phyloP scores from a whole-genome alignment of 257 asterid genomes.

The Vinca minor region DNA sequence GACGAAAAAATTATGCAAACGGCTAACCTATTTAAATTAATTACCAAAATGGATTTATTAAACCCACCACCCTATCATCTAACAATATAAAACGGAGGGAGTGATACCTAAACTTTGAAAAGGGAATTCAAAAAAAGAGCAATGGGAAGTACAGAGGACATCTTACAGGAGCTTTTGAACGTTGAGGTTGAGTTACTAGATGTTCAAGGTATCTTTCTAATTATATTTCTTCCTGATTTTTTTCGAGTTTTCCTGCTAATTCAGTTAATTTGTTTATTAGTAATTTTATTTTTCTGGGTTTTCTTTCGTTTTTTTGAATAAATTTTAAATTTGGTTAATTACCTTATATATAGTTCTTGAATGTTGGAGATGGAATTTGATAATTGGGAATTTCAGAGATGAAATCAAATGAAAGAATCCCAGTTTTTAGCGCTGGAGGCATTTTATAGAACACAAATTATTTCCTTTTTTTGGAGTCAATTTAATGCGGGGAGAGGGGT shows the following conservation, averaged over 20 bases:
- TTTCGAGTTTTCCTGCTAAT: background rate
- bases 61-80: no score
- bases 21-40: no score
- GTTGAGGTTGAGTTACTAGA: conserved; percentile 80
- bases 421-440: background rate
- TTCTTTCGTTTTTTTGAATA: background rate
- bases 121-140: no score
- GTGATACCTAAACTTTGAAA: no score
- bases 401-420: background rate
- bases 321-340: background rate
- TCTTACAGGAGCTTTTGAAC: conserved; percentile 65
- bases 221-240: background rate
- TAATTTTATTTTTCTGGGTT: background rate
- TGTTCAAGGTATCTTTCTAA: conserved; percentile 50
- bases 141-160: conserved; percentile 60
- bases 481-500: background rate
- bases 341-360: background rate
- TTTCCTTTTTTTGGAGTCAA: background rate
- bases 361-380: background rate
- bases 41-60: no score
- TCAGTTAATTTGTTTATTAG: background rate
- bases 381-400: background rate
- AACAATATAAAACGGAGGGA: no score
- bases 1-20: no score
- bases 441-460: background rate